Evolutionary conservation across 345 rosid species (phyloP).

Genomic region (Noccaea caerulescens): DNA sequence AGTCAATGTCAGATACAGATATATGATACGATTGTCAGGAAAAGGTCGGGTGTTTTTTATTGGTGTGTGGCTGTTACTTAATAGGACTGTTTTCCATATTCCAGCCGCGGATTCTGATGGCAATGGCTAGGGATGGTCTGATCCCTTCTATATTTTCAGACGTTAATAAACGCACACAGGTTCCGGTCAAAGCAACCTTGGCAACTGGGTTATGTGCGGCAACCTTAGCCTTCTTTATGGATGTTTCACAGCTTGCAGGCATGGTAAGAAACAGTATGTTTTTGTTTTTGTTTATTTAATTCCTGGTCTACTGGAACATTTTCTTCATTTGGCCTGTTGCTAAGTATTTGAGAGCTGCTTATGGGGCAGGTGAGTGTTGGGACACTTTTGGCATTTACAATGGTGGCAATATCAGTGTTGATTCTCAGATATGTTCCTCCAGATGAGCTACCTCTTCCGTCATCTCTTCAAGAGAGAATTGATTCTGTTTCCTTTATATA

Average conservation of each 20-base stretch:
- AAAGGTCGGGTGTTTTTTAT: background rate
- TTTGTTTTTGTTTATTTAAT: background rate
- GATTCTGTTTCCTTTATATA: conserved; percentile 59
- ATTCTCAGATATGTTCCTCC: conserved; percentile 96
- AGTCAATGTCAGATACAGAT: background rate
- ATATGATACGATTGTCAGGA: background rate
- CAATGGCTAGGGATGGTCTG: conserved; percentile 95
- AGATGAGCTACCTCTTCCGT: conserved; percentile 79
- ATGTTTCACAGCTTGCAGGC: conserved; percentile 85
- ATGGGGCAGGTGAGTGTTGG: conserved; percentile 92
- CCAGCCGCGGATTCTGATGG: conserved; percentile 93
- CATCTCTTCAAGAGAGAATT: conserved; percentile 76
- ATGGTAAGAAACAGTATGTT: conserved; percentile 57
- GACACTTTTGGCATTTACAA: conserved; percentile 94
- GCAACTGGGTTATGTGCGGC: conserved; percentile 76
- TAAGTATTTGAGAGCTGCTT: conserved; percentile 23
- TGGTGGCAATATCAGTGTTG: conserved; percentile 93
- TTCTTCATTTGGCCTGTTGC: background rate
- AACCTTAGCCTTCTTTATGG: conserved; percentile 73
- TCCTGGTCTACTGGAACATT: background rate
- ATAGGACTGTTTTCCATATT: conserved; percentile 11
- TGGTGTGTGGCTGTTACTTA: conserved; percentile 12
- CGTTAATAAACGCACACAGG: conserved; percentile 66
- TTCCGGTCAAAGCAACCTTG: conserved; percentile 80
- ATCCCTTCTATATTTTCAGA: conserved; percentile 84